phyloP scores from a whole-genome alignment of 2,329 filamentous ascomycete species.

The Apiospora hydei region DNA sequence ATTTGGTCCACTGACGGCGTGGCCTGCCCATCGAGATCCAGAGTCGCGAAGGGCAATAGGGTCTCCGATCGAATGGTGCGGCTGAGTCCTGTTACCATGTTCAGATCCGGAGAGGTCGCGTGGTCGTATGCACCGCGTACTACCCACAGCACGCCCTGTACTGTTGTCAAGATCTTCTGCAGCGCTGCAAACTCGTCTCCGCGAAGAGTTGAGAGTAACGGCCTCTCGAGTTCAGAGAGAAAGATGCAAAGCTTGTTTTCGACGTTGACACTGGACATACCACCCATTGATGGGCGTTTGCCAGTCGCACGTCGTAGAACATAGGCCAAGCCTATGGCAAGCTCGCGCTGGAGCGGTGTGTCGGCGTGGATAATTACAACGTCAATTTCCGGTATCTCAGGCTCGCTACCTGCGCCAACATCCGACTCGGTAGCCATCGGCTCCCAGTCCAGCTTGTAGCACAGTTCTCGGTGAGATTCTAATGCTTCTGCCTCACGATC shows the following conservation, averaged over 20 bases:
- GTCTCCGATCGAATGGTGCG: constrained; percentile 38
- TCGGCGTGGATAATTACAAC: constrained; percentile 50
- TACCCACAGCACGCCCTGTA: constrained; percentile 47
- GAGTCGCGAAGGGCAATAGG: constrained; percentile 31
- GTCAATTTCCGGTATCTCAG: constrained; percentile 37
- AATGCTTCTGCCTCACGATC: constrained; percentile 38
- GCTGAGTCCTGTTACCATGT: constrained; percentile 36
- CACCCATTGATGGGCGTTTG: constrained; percentile 42
- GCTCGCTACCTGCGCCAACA: constrained; percentile 41
- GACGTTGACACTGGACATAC: constrained; percentile 39
- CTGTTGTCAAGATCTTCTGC: constrained; percentile 39
- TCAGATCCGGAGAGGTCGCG: constrained; percentile 39
- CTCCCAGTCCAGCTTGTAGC: constrained; percentile 36
- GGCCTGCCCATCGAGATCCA: constrained; percentile 38
- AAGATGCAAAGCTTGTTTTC: constrained; percentile 50
- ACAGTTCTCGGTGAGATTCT: constrained; percentile 34
- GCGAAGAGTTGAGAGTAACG: constrained; percentile 50
- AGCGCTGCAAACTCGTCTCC: constrained; percentile 46
- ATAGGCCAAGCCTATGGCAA: constrained; percentile 44
- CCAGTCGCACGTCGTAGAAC: constrained; percentile 38
- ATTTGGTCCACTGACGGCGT: constrained; percentile 28
- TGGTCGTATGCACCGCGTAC: constrained; percentile 44
- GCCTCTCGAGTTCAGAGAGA: constrained; percentile 52
- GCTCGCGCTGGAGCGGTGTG: constrained; percentile 40
- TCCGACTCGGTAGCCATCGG: constrained; percentile 37